Evolutionary conservation across 768 basidiomycete genomes (phyloP).

Genomic region (Tulasnella sp.): DNA sequence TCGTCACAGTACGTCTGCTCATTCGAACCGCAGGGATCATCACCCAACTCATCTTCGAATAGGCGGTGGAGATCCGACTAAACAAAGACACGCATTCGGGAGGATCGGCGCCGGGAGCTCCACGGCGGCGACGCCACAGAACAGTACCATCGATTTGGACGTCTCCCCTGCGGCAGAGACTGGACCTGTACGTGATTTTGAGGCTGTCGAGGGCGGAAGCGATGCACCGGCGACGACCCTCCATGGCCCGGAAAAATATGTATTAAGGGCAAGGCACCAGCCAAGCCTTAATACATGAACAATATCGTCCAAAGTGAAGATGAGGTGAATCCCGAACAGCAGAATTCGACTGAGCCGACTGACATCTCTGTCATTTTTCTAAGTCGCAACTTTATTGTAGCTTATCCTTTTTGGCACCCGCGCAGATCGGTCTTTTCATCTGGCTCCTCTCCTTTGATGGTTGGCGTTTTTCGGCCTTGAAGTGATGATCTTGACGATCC

Average conservation of each 20-base stretch:
- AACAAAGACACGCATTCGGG: slow-evolving; percentile 34
- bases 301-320: slow-evolving; percentile 32
- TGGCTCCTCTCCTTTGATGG: slow-evolving; percentile 43
- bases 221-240: too few relatives aligned
- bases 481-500: slow-evolving; percentile 41
- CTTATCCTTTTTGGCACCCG: slow-evolving; percentile 31
- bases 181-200: too few relatives aligned
- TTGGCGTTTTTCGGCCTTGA: slow-evolving; percentile 49
- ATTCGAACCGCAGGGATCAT: slow-evolving; percentile 44
- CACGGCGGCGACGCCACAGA: slow-evolving; percentile 14
- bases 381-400: slow-evolving; percentile 29
- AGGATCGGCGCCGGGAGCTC: slow-evolving; percentile 22
- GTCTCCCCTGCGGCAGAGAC: too few relatives aligned
- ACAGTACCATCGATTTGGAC: too few relatives aligned
- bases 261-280: too few relatives aligned
- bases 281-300: slow-evolving; percentile 21
- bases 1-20: slow-evolving; percentile 35
- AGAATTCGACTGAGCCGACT: too few relatives aligned
- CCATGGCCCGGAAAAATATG: too few relatives aligned
- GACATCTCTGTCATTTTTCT: background rate
- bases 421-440: slow-evolving; percentile 34
- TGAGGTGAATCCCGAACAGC: background rate
- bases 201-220: too few relatives aligned
- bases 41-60: slow-evolving; percentile 69
- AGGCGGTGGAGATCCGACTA: slow-evolving; percentile 61